Percentiles rank a stretch among this genome's conserved stretches.
Evolutionary conservation across 805 yeast species (phyloP).

Genomic region (Candida insectorum): DNA sequence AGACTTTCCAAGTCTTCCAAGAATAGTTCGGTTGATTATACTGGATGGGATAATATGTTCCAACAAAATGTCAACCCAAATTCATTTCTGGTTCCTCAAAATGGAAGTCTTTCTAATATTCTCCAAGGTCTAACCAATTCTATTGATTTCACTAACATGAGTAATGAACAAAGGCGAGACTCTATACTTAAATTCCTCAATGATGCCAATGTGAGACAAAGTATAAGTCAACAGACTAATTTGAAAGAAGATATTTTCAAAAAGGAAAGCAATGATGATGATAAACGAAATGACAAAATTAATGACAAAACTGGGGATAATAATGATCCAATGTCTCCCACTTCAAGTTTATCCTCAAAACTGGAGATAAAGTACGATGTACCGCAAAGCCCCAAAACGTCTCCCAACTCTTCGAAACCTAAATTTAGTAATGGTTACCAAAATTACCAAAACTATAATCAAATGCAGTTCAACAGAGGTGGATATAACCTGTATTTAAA

Average conservation of each 20-base stretch:
- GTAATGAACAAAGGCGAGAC: slow-evolving; percentile 37
- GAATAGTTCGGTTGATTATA: slow-evolving; percentile 25
- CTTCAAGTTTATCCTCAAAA: slow-evolving; percentile 34
- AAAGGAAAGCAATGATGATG: slow-evolving; percentile 8
- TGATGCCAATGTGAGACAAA: slow-evolving; percentile 21
- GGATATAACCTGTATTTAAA: neutral
- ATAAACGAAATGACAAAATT: slow-evolving; percentile 1
- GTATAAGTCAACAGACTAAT: slow-evolving; percentile 15
- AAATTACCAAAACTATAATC: neutral
- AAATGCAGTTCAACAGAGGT: slow-evolving; percentile 1
- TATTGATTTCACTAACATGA: slow-evolving; percentile 36
- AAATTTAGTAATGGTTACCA: neutral
- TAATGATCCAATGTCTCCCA: slow-evolving; percentile 26
- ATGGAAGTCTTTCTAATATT: slow-evolving; percentile 28
- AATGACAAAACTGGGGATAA: slow-evolving; percentile 5
- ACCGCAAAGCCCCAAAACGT: slow-evolving; percentile 39
- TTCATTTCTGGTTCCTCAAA: slow-evolving; percentile 11
- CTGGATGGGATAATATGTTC: slow-evolving; percentile 9
- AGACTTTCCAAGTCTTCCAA: slow-evolving; percentile 21
- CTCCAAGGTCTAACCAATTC: slow-evolving; percentile 32
- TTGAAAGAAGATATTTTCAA: slow-evolving; percentile 40
- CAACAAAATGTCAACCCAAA: neutral
- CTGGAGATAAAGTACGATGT: slow-evolving; percentile 30
- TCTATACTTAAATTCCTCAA: slow-evolving; percentile 34
- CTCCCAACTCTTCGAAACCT: slow-evolving; percentile 18